A percentile compares a stretch with the other conserved stretches of the same genome.
These are phyloP conservation scores for Vigna radiata DNA, from an alignment of 306 rosid genomes.

Conservation along the genomic window DNA sequence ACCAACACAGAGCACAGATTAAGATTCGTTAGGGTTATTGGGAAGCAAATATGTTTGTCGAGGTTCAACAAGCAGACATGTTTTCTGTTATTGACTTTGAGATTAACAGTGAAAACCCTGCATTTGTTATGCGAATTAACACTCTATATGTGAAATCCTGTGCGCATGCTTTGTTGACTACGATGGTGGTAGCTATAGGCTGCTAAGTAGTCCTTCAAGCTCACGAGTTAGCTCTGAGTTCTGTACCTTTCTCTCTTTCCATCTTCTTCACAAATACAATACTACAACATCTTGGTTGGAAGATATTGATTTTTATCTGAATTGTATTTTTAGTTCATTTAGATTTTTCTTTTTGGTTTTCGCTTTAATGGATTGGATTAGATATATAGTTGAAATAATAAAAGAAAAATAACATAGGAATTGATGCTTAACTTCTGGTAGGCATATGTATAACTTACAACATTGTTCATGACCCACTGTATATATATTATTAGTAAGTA, in stretches of 20 bases:
- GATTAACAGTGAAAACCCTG: neutral
- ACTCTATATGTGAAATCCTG: neutral
- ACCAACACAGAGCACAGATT: neutral
- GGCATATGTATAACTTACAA: too few relatives aligned
- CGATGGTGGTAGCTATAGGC: neutral
- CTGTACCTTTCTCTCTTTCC: neutral
- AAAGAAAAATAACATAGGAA: too few relatives aligned
- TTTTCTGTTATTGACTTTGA: neutral
- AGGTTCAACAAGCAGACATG: neutral
- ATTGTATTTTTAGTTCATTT: too few relatives aligned
- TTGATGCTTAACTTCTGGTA: too few relatives aligned
- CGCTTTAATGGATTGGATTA: too few relatives aligned
- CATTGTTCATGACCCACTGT: too few relatives aligned
- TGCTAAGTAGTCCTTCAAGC: neutral
- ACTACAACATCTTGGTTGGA: neutral
- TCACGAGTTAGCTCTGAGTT: neutral
- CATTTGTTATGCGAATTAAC: neutral
- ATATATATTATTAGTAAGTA: too few relatives aligned
- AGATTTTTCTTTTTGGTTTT: too few relatives aligned
- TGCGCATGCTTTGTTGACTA: neutral
- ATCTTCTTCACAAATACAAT: neutral
- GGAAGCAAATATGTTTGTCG: conserved; percentile 10
- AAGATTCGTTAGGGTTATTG: neutral
- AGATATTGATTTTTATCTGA: too few relatives aligned
- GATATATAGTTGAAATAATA: too few relatives aligned